Evolutionary conservation across 345 rosid genomes (phyloP), one percentile per base, ranked within the genome.

Genomic region (Linum tenue): DNA sequence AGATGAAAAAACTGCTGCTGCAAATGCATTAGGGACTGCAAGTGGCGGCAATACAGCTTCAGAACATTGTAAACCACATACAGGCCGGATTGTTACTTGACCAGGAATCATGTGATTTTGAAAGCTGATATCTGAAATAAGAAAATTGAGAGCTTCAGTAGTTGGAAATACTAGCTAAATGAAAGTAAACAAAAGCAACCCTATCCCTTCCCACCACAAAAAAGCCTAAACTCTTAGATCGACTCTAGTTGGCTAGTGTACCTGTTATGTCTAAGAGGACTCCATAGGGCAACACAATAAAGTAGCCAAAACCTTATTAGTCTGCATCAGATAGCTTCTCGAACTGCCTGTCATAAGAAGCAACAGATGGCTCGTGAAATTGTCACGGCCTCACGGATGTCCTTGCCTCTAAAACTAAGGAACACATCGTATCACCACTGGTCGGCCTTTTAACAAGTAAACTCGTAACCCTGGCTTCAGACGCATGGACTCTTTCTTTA

Each of bases 21-120:
- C n/a, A n/a, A n/a, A n/a, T n/a, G n/a, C n/a, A n/a, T n/a, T n/a
- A n/a, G n/a, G n/a, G n/a, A n/a, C n/a, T n/a, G n/a, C n/a, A n/a
- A n/a, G n/a, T n/a, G n/a, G n/a, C n/a, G n/a, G n/a, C n/a, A n/a
- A n/a, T n/a, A n/a, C 65, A 94, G 96, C 99, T 90, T 96, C 79
- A 94, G 77, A 51, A 90, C 84, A 71, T 90, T 94, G 77, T 90
- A 90, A 69, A 94, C 92, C 75, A 94, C 95, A 71, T 94, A 94
- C 38, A 90, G n/a, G 90, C 84, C 90, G 90, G 75, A 90, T 84
- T 67, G 97, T 92, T 79, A 91, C 96, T 80, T 92, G 98, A 69
- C 98, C 97, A 5, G 97, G 98, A 73, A 92, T 92, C 97, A 92
- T 92, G 82, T 92, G 97, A 75, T 92, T 90, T 65, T 90, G 90